Evolutionary conservation across 768 basidiomycete species (phyloP), one percentile per base, ranked within the genome.

Genomic region (Krasilnikovozyma curviuscula): DNA sequence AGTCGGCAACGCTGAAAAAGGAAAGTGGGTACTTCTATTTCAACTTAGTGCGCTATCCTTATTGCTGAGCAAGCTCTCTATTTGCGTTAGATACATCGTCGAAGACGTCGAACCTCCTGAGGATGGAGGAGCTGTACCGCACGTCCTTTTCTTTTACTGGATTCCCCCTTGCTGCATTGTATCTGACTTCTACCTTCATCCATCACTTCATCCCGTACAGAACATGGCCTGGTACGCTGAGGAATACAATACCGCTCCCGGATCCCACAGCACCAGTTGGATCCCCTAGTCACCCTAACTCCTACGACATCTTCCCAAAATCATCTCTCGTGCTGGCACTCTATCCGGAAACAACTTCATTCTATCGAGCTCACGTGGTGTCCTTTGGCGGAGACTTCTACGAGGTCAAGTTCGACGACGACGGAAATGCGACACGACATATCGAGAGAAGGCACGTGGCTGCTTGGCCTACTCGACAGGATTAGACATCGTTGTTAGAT

Each of bases 261-360:
- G 65, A 67, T 40, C 56, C 62, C 0, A 37, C 52, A n/a, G 61
- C 58, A 1, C 54, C 61, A 9, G 16, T 48, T 4, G 45, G 48
- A 33, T 49, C 55, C 43, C 59, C 57, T 0, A 60, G 65, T 1
- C 64, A 67, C 44, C 67, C 67, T 0, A 50, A 54, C 28, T 57
- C 61, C 27, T 56, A 60, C 19, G 57, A 58, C 28, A 61, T 64
- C 32, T 63, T 56, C 46, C 60, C 66, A 0, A 28, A 48, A 6
- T 59, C 59, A 1, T 56, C 61, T 1, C 44, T 50, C 18, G 66
- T 68, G 31, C 59, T 68, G 47, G 67, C 63, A 7, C 54, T 66
- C 16, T 69, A 68, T 38, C 68, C 68, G 12, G 67, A 67, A 25
- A 69, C 68, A 18, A 67, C 67, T 1, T 58, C 62, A 0, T 68